phyloP scores from a whole-genome alignment of 495 filamentous ascomycete genomes.

The Thermochaetoides thermophila region DNA sequence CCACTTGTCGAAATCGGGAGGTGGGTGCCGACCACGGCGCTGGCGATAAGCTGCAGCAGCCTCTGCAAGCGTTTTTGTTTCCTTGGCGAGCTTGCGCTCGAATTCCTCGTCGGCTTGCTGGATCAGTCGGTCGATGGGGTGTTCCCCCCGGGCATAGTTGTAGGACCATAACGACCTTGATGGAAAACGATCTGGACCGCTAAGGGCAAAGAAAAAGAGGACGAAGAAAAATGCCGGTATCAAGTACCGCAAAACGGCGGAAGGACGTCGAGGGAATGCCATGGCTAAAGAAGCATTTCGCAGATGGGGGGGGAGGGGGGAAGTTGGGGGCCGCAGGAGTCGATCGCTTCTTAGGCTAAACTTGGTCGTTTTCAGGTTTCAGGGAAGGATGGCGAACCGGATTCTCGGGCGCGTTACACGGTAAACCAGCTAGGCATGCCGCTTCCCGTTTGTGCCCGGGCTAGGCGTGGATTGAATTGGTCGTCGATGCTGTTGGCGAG shows the following conservation, averaged over 20 bases:
- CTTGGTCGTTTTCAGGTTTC: no score
- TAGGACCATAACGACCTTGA: no score
- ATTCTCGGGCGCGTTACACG: no score
- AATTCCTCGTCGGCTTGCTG: constrained; percentile 28
- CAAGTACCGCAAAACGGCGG: constrained; percentile 22
- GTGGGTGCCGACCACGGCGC: constrained; percentile 53
- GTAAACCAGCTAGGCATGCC: no score
- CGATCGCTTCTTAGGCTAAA: no score
- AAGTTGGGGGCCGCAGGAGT: no score
- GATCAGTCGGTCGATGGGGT: constrained; percentile 36
- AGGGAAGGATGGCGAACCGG: no score
- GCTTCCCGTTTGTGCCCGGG: no score
- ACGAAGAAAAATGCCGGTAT: constrained; percentile 19
- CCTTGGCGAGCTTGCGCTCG: constrained; percentile 21
- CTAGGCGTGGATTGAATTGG: no score
- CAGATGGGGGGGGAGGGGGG: no score
- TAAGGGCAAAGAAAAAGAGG: constrained; percentile 15
- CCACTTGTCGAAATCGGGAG: constrained; percentile 59
- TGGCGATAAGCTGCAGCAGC: constrained; percentile 47
- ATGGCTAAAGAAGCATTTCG: constrained; percentile 22
- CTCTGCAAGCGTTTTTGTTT: constrained; percentile 36
- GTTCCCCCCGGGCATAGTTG: no score
- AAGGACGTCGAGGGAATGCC: constrained; percentile 25
- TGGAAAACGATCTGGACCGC: not conserved
- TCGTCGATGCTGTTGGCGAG: no score